These are phyloP conservation scores for Zelonia costaricensis DNA, from an alignment of 208 protist genomes.

Conservation along the genomic window DNA sequence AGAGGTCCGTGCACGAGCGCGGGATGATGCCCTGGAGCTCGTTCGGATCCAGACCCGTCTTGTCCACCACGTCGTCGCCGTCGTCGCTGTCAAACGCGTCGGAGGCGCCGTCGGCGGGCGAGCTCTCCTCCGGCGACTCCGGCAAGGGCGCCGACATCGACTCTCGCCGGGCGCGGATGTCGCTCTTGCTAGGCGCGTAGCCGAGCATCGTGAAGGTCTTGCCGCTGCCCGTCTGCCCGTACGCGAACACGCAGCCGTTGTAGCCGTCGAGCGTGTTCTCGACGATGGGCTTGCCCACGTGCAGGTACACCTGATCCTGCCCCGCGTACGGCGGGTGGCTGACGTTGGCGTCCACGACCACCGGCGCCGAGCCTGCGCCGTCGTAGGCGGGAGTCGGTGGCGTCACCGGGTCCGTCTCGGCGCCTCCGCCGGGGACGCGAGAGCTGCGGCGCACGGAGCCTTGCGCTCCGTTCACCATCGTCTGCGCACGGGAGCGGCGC, in stretches of 20 bases:
- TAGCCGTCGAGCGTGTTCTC: conserved; percentile 83
- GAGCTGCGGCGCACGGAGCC: conserved; percentile 17
- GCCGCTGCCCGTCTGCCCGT: conserved; percentile 90
- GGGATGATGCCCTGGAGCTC: conserved; percentile 85
- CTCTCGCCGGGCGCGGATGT: conserved; percentile 16
- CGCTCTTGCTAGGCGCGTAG: conserved; percentile 49
- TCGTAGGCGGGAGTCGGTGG: conserved; percentile 2
- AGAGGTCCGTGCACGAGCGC: conserved; percentile 68
- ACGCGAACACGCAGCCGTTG: conserved; percentile 91
- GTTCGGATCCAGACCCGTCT: conserved; percentile 50
- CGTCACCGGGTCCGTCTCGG: background rate
- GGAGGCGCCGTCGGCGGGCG: background rate
- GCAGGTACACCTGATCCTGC: conserved; percentile 70
- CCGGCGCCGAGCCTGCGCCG: conserved; percentile 47
- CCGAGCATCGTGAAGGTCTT: conserved; percentile 95
- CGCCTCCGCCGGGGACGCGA: background rate
- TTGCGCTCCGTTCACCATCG: conserved; percentile 12
- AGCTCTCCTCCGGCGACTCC: background rate
- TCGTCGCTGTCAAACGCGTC: conserved; percentile 26
- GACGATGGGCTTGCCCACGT: conserved; percentile 74
- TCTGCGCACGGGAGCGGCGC: conserved; percentile 31
- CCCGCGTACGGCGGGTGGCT: conserved; percentile 76
- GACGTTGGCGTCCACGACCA: conserved; percentile 43
- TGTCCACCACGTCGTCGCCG: conserved; percentile 47
- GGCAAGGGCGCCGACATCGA: background rate